Percentiles rank a stretch among this genome's conserved stretches.
Evolutionary conservation across 352 stramenopile species (phyloP).

Genomic region (Phytophthora fragariae): DNA sequence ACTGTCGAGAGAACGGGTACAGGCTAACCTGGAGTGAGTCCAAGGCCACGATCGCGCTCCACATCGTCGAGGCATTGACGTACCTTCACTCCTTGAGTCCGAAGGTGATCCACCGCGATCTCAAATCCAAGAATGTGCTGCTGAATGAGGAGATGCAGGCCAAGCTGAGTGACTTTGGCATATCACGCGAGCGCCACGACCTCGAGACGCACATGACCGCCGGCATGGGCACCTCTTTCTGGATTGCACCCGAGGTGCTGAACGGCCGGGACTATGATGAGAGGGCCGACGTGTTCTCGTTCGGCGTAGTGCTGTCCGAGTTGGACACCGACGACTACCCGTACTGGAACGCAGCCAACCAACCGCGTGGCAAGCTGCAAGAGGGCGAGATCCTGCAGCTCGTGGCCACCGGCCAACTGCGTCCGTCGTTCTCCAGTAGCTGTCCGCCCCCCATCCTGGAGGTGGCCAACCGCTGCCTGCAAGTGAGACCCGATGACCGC

Average conservation of each 20-base stretch:
- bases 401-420: slow-evolving; percentile 38
- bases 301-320: slow-evolving; percentile 54
- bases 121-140: slow-evolving; percentile 58
- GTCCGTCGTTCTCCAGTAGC: slow-evolving; percentile 38
- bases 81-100: slow-evolving; percentile 61
- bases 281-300: slow-evolving; percentile 49
- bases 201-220: slow-evolving; percentile 43
- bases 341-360: slow-evolving; percentile 43
- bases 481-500: slow-evolving; percentile 35
- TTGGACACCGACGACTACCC: slow-evolving; percentile 51
- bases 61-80: slow-evolving; percentile 51
- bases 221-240: slow-evolving; percentile 45
- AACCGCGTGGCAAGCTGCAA: slow-evolving; percentile 27
- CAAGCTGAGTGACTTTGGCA: slow-evolving; percentile 79
- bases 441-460: slow-evolving; percentile 44
- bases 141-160: slow-evolving; percentile 56
- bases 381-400: slow-evolving; percentile 45
- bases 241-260: slow-evolving; percentile 48
- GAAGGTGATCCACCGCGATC: slow-evolving; percentile 50
- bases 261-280: slow-evolving; percentile 45
- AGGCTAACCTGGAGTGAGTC: slow-evolving; percentile 41
- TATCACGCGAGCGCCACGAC: slow-evolving; percentile 42
- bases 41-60: slow-evolving; percentile 55
- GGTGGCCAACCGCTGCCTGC: slow-evolving; percentile 41
- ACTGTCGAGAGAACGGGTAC: slow-evolving; percentile 22